Evolutionary conservation across 208 protist genomes (phyloP).

Genomic region (Leishmania braziliensis): DNA sequence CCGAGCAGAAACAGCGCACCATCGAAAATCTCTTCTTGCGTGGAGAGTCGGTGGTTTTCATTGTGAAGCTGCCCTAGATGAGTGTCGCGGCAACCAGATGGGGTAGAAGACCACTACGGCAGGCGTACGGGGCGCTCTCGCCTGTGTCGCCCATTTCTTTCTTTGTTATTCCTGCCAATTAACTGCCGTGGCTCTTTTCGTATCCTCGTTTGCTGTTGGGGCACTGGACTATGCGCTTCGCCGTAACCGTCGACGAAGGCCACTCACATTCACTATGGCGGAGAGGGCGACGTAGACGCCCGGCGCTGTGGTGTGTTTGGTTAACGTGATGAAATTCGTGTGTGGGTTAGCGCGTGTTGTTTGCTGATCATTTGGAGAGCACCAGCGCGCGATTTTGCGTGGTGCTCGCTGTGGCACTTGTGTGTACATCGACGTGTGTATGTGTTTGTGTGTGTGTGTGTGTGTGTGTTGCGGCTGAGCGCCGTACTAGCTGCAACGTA

Average conservation of each 20-base stretch:
- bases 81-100: background rate
- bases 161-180: background rate
- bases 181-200: background rate
- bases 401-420: background rate
- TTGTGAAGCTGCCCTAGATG: conserved; percentile 94
- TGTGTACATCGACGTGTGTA: background rate
- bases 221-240: background rate
- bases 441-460: conserved; percentile 5
- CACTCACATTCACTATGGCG: no score
- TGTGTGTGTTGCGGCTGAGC: background rate
- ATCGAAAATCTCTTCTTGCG: conserved; percentile 99
- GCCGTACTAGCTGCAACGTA: background rate
- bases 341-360: background rate
- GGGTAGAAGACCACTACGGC: background rate
- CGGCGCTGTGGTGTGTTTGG: background rate
- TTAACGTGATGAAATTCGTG: background rate
- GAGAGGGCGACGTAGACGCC: background rate
- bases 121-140: background rate
- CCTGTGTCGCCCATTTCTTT: background rate
- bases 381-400: background rate
- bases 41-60: conserved; percentile 99
- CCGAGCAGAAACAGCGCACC: conserved; percentile 95
- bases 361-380: background rate
- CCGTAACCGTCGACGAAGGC: background rate
- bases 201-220: background rate